These are phyloP conservation scores for Pythium guiyangense DNA, from an alignment of 352 stramenopile genomes.

Conservation along the genomic window DNA sequence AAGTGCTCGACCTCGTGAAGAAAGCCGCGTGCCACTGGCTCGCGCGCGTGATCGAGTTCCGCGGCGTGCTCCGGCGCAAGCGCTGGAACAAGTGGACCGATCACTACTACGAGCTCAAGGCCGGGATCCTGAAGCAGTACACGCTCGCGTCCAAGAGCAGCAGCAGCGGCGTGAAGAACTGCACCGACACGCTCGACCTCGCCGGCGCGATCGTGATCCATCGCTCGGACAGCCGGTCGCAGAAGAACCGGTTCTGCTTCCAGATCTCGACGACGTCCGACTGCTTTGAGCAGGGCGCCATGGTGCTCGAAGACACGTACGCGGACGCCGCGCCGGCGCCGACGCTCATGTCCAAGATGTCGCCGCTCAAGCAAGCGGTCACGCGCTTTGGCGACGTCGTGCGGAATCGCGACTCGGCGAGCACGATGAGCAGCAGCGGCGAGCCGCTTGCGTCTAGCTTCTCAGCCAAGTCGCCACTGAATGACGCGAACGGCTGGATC, in stretches of 20 bases:
- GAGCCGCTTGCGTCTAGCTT: conserved; percentile 13
- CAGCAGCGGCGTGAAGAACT: conserved; percentile 20
- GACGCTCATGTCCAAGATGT: conserved; percentile 44
- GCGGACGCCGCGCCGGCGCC: neutral
- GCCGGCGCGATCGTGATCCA: conserved; percentile 81
- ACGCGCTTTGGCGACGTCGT: conserved; percentile 45
- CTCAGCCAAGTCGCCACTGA: conserved; percentile 2
- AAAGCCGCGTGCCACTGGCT: conserved; percentile 65
- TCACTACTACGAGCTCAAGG: conserved; percentile 77
- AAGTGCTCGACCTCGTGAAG: conserved; percentile 62
- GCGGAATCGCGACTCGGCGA: conserved; percentile 25
- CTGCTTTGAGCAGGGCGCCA: conserved; percentile 11
- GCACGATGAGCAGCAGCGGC: conserved; percentile 21
- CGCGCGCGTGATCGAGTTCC: conserved; percentile 63
- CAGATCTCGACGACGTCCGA: conserved; percentile 66
- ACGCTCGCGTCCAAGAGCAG: conserved; percentile 38
- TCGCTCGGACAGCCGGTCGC: conserved; percentile 51
- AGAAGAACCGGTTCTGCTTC: conserved; percentile 79
- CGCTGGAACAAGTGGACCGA: conserved; percentile 77
- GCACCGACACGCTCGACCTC: conserved; percentile 62
- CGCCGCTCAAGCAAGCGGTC: conserved; percentile 56
- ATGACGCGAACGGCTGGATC: conserved; percentile 57
- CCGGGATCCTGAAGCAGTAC: conserved; percentile 74
- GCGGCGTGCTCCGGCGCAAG: conserved; percentile 63
- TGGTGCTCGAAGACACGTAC: conserved; percentile 23